Percentiles rank a stretch among this genome's conserved stretches.
These are phyloP conservation scores for Globisporangium cystogenes DNA, from an alignment of 352 stramenopile species.

Conservation along the genomic window DNA sequence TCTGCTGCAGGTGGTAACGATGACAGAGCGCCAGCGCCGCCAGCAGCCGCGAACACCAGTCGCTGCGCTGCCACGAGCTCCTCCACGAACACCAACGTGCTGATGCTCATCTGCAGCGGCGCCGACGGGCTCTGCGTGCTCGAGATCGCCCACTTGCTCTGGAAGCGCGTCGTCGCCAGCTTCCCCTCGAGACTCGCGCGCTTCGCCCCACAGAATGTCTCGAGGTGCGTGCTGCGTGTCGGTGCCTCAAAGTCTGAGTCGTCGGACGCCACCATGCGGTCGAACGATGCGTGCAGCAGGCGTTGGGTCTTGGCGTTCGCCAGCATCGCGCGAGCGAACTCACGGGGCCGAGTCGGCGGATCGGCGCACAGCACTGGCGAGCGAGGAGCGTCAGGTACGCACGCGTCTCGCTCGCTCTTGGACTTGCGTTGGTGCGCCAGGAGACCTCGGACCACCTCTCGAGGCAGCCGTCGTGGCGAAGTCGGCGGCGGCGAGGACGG, in stretches of 20 bases:
- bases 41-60: background rate
- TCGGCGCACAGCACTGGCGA: too few relatives aligned
- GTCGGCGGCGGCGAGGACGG: background rate
- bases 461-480: background rate
- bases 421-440: background rate
- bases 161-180: conserved; percentile 19
- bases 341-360: background rate
- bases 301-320: conserved; percentile 13
- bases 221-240: background rate
- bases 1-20: too few relatives aligned
- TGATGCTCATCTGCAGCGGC: conserved; percentile 7
- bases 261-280: background rate
- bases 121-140: background rate
- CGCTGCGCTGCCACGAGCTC: conserved; percentile 9
- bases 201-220: conserved; percentile 29
- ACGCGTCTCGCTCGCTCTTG: background rate
- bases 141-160: background rate
- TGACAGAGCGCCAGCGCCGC: background rate
- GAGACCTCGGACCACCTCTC: background rate
- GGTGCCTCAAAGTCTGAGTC: background rate
- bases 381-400: too few relatives aligned
- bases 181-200: conserved; percentile 16
- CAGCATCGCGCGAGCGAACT: conserved; percentile 12
- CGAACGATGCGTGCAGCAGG: conserved; percentile 13
- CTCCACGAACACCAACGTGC: conserved; percentile 4